Percentiles rank a stretch among this genome's conserved stretches.
phyloP scores from a whole-genome alignment of 306 rosid genomes.

The Rosa persica region DNA sequence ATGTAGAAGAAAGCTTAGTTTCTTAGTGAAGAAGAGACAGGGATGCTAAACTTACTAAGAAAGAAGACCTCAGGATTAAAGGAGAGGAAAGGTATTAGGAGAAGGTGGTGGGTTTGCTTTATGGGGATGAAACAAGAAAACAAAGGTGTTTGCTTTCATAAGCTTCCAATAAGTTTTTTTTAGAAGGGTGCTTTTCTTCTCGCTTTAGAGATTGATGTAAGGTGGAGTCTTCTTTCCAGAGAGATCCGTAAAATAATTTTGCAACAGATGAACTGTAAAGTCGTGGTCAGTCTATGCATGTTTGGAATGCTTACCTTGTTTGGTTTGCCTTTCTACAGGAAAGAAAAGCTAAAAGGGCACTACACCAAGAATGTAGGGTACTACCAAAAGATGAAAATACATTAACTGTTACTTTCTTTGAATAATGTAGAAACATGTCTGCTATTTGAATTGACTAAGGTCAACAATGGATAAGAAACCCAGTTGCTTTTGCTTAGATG shows the following conservation, averaged over 20 bases:
- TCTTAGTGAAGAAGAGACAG: conserved; percentile 74
- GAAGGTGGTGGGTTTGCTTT: conserved; percentile 60
- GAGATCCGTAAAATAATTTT: conserved; percentile 13
- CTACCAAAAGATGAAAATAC: not conserved
- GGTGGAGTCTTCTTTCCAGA: conserved; percentile 37
- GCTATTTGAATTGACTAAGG: not conserved
- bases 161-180: conserved; percentile 41
- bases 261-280: conserved; percentile 49
- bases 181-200: conserved; percentile 18
- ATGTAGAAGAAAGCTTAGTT: conserved; percentile 28
- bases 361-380: not conserved
- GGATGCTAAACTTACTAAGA: conserved; percentile 75
- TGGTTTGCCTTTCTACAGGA: conserved; percentile 5
- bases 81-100: conserved; percentile 74
- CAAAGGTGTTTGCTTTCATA: conserved; percentile 29
- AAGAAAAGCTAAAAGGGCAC: not conserved
- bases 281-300: conserved; percentile 9
- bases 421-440: not conserved
- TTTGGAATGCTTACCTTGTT: conserved; percentile 23
- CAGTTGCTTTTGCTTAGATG: not conserved
- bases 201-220: conserved; percentile 45
- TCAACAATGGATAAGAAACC: not conserved
- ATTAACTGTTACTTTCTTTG: not conserved
- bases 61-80: conserved; percentile 49
- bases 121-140: conserved; percentile 30